Conservation (phyloP, 192 early-diverging fungal species). For the Coemansia furcata region DNA sequence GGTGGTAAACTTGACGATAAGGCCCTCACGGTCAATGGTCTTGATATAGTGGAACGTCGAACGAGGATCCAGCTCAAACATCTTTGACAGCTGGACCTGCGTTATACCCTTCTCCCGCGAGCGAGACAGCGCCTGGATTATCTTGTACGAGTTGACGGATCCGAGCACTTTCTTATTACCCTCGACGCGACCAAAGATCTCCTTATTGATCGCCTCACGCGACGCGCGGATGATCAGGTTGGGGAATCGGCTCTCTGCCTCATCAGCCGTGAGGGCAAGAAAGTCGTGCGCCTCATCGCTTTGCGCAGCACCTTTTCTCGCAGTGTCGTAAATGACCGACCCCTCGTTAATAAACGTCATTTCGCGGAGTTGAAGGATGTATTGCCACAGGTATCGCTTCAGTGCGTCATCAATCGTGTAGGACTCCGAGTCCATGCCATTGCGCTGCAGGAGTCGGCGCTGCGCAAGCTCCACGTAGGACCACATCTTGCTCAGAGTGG, state of each 20-base stretch:
- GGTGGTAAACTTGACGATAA: conserved; percentile 24
- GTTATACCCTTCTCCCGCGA: conserved; percentile 33
- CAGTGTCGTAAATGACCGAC: conserved; percentile 9
- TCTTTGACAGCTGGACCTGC: conserved; percentile 24
- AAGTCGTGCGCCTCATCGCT: conserved; percentile 8
- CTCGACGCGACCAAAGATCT: conserved; percentile 35
- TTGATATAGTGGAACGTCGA: conserved; percentile 42
- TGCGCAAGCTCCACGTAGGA: conserved; percentile 30
- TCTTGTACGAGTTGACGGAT: conserved; percentile 11
- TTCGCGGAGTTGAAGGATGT: conserved; percentile 11
- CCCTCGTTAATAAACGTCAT: conserved; percentile 20
- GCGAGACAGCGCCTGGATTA: conserved; percentile 25
- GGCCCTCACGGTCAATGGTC: conserved; percentile 28
- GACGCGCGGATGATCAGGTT: conserved; percentile 23
- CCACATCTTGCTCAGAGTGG: conserved; percentile 30
- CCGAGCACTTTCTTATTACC: conserved; percentile 16
- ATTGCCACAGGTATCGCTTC: conserved; percentile 39
- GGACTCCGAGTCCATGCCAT: neutral
- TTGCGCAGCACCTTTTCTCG: neutral
- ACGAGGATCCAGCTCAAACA: conserved; percentile 26
- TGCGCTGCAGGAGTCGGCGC: conserved; percentile 5
- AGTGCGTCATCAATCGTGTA: conserved; percentile 8
- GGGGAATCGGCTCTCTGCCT: conserved; percentile 22
- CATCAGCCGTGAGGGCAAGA: neutral
- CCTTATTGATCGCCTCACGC: conserved; percentile 16